phyloP scores from a whole-genome alignment of 106 monocot genomes.

The Dendrobium huoshanense region DNA sequence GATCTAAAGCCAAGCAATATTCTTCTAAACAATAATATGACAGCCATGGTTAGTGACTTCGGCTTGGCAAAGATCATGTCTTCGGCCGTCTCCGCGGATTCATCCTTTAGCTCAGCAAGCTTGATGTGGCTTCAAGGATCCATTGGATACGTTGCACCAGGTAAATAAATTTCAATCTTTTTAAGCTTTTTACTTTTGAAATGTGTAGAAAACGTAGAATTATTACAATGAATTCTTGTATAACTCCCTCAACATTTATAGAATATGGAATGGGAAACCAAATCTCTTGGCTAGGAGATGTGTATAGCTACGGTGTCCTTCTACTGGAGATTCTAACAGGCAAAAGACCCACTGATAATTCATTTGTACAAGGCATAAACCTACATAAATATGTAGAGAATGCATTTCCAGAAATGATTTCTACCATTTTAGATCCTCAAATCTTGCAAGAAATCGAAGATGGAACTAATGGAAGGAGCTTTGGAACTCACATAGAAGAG shows the following conservation, averaged over 20 bases:
- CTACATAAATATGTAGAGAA: slow-evolving; percentile 27
- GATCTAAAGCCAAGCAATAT: slow-evolving; percentile 30
- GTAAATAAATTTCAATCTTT: slow-evolving; percentile 3
- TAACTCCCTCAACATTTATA: background rate
- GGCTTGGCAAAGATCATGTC: slow-evolving; percentile 15
- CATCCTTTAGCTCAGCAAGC: background rate
- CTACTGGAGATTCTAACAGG: slow-evolving; percentile 46
- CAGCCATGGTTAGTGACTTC: slow-evolving; percentile 39
- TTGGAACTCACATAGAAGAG: background rate
- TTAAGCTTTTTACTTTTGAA: background rate
- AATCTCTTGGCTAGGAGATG: slow-evolving; percentile 31
- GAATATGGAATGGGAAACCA: slow-evolving; percentile 30
- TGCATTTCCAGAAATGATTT: slow-evolving; percentile 14
- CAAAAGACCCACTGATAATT: slow-evolving; percentile 30
- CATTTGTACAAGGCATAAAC: slow-evolving; percentile 14
- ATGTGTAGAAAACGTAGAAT: too few relatives aligned
- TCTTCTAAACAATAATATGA: slow-evolving; percentile 23
- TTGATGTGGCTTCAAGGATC: slow-evolving; percentile 24
- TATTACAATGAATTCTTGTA: background rate
- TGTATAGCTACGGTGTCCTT: slow-evolving; percentile 40
- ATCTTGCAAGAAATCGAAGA: background rate
- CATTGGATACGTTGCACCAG: slow-evolving; percentile 53
- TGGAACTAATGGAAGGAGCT: background rate
- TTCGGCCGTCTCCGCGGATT: background rate
- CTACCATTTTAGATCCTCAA: background rate